Evolutionary conservation across 2,329 filamentous ascomycete genomes (phyloP).

Genomic region (Emmonsiellopsis sp.): DNA sequence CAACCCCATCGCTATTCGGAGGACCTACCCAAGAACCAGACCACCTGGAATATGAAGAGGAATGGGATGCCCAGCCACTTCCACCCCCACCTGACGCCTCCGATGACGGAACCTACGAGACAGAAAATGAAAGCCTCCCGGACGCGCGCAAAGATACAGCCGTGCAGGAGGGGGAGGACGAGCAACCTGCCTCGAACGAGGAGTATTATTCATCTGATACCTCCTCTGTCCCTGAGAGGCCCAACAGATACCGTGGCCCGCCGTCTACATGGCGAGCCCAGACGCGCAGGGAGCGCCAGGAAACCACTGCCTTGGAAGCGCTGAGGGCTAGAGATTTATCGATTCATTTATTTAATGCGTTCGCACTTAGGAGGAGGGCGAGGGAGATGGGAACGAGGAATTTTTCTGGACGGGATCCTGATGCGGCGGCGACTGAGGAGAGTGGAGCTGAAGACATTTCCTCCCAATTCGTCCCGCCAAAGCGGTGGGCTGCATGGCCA

Average conservation of each 20-base stretch:
- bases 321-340: conserved; percentile 58
- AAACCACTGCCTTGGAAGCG: conserved; percentile 55
- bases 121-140: background rate
- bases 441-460: conserved; percentile 12
- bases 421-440: background rate
- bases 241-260: conserved; percentile 62
- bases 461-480: conserved; percentile 37
- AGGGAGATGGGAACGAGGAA: conserved; percentile 6
- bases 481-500: conserved; percentile 80
- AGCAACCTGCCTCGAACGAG: background rate
- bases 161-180: conserved; percentile 2
- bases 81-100: conserved; percentile 12
- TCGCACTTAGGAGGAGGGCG: conserved; percentile 52
- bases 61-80: background rate
- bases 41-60: background rate
- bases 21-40: background rate
- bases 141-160: background rate
- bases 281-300: conserved; percentile 72
- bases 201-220: conserved; percentile 4
- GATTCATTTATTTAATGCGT: conserved; percentile 70
- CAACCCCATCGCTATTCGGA: background rate
- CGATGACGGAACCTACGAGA: conserved; percentile 18
- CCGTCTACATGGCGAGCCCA: conserved; percentile 71
- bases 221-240: conserved; percentile 3
- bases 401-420: background rate